phyloP scores from a whole-genome alignment of 495 filamentous ascomycete species.

The Annulohypoxylon nitens region DNA sequence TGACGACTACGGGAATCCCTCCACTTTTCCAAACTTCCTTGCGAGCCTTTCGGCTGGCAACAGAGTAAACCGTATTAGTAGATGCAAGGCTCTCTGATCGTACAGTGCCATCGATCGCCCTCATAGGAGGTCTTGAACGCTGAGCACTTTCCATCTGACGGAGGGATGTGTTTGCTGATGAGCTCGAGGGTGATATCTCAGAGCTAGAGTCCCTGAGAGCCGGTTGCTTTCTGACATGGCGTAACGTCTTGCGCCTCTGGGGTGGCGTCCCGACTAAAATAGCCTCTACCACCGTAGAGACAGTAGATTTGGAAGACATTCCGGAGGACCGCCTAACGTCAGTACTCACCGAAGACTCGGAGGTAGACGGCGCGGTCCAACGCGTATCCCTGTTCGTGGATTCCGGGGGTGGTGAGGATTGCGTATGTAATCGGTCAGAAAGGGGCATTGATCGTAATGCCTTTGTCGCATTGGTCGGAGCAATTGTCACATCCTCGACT shows the following conservation, averaged over 20 bases:
- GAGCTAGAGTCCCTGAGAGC: conserved; percentile 65
- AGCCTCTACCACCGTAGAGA: conserved; percentile 78
- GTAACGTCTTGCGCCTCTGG: conserved; percentile 69
- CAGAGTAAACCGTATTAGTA: conserved; percentile 67
- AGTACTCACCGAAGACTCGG: conserved; percentile 60
- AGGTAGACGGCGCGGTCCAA: conserved; percentile 53
- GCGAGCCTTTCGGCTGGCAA: conserved; percentile 66
- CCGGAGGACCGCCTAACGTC: conserved; percentile 69
- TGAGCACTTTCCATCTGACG: conserved; percentile 47
- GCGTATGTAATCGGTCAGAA: conserved; percentile 59
- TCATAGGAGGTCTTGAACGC: conserved; percentile 39
- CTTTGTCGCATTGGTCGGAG: conserved; percentile 64
- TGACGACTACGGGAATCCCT: conserved; percentile 76
- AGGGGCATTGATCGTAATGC: conserved; percentile 62
- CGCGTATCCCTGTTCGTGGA: conserved; percentile 45
- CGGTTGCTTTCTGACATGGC: conserved; percentile 75
- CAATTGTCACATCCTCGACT: conserved; percentile 61
- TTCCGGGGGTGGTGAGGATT: conserved; percentile 54
- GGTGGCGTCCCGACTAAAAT: conserved; percentile 74
- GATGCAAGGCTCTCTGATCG: conserved; percentile 71
- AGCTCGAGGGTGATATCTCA: conserved; percentile 66
- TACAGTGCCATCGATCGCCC: conserved; percentile 50
- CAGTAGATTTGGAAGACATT: conserved; percentile 69
- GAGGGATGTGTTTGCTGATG: conserved; percentile 55
- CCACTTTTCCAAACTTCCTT: conserved; percentile 67